A percentile compares a stretch with the other conserved stretches of the same genome.
These are phyloP conservation scores for Talaromyces thailandensis DNA, from an alignment of 495 filamentous ascomycete species.

Conservation along the genomic window DNA sequence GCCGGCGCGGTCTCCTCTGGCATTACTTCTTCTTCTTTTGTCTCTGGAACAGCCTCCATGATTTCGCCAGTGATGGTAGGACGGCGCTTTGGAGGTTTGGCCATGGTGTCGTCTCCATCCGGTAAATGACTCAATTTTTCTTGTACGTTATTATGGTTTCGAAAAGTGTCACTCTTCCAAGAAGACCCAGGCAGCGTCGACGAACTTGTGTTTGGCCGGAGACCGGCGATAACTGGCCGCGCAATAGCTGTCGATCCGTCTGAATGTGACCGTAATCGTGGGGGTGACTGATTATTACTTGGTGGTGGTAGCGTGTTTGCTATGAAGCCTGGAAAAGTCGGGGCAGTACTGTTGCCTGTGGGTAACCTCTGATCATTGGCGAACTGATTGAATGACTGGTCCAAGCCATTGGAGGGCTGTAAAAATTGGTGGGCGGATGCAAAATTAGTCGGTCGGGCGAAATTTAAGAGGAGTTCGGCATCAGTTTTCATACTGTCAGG, in stretches of 20 bases:
- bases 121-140: neutral
- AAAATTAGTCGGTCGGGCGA: slow-evolving; percentile 32
- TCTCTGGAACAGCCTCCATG: neutral
- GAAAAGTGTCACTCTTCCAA: slow-evolving; percentile 17
- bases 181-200: slow-evolving; percentile 27
- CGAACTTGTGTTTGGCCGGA: slow-evolving; percentile 35
- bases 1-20: slow-evolving; percentile 25
- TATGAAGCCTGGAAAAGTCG: slow-evolving; percentile 9
- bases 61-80: neutral
- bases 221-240: slow-evolving; percentile 27
- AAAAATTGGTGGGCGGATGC: slow-evolving; percentile 15
- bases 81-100: neutral
- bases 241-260: slow-evolving; percentile 36
- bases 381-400: slow-evolving; percentile 22
- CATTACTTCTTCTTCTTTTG: slow-evolving; percentile 19
- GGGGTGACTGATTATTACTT: slow-evolving; percentile 17
- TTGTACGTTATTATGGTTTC: slow-evolving; percentile 5
- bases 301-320: slow-evolving; percentile 6
- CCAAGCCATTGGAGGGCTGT: slow-evolving; percentile 28
- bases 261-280: slow-evolving; percentile 36
- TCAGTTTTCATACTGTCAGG: slow-evolving; percentile 42
- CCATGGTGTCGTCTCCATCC: neutral
- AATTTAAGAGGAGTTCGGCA: slow-evolving; percentile 43
- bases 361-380: slow-evolving; percentile 17
- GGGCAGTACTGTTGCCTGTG: slow-evolving; percentile 7